These are phyloP conservation scores for Aspergillus alliaceus DNA, from an alignment of 2,329 filamentous ascomycete genomes.

Conservation along the genomic window DNA sequence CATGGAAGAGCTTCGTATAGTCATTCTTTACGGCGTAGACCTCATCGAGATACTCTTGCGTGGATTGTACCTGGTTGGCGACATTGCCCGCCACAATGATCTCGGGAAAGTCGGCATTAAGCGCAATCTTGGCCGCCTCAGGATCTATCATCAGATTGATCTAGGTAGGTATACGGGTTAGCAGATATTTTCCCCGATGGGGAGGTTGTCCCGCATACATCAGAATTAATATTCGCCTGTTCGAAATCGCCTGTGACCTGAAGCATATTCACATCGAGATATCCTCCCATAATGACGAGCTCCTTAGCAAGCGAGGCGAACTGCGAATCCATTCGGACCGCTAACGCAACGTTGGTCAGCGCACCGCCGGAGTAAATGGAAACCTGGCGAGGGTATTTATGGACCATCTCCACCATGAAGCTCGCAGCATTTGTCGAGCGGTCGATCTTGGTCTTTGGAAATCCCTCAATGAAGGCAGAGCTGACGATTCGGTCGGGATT, in stretches of 20 bases:
- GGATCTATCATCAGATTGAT: slow-evolving; percentile 56
- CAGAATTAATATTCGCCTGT: slow-evolving; percentile 29
- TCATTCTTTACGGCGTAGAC: slow-evolving; percentile 37
- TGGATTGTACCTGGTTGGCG: slow-evolving; percentile 49
- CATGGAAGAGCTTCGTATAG: slow-evolving; percentile 40
- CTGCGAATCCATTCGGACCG: slow-evolving; percentile 46
- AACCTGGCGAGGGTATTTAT: slow-evolving; percentile 52
- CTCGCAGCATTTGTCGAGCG: slow-evolving; percentile 41
- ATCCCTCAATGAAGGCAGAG: slow-evolving; percentile 48
- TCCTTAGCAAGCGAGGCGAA: slow-evolving; percentile 50
- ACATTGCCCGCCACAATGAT: slow-evolving; percentile 49
- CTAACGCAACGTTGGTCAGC: slow-evolving; percentile 53
- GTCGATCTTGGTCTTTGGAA: slow-evolving; percentile 44
- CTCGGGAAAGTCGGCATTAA: slow-evolving; percentile 49
- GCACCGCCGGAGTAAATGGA: slow-evolving; percentile 50
- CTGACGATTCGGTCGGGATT: slow-evolving; percentile 44
- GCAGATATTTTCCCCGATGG: slow-evolving; percentile 14
- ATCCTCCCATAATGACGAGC: slow-evolving; percentile 53
- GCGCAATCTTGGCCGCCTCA: slow-evolving; percentile 51
- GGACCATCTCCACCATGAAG: slow-evolving; percentile 51
- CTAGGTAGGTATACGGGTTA: slow-evolving; percentile 23
- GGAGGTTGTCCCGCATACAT: slow-evolving; percentile 22
- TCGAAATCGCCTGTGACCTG: slow-evolving; percentile 27
- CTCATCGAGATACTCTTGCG: slow-evolving; percentile 40
- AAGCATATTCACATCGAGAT: slow-evolving; percentile 46